Evolutionary conservation across 1,139 yeast species (phyloP).

Genomic region (Lodderomyces elongisporus): DNA sequence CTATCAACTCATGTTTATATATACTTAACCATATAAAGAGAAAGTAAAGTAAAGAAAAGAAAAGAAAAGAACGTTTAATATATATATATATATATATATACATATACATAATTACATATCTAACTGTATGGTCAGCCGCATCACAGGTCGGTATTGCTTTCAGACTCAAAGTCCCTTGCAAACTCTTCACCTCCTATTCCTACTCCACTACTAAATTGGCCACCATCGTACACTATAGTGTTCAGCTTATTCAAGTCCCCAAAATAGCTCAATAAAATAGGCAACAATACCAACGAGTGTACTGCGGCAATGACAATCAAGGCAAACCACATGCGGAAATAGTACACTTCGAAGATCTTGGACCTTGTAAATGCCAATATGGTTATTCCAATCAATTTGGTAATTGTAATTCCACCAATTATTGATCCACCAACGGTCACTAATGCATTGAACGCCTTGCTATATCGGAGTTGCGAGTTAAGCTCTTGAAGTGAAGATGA

Average conservation of each 20-base stretch:
- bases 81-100: too few species aligned
- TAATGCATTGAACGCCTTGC: conserved; percentile 52
- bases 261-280: conserved; percentile 59
- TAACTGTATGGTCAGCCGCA: too few species aligned
- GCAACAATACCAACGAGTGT: conserved; percentile 75
- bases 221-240: conserved; percentile 5
- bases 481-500: conserved; percentile 5
- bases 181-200: conserved; percentile 1
- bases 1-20: too few species aligned
- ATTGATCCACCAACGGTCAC: conserved; percentile 81
- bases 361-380: conserved; percentile 85
- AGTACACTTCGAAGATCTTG: conserved; percentile 83
- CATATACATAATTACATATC: too few species aligned
- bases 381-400: conserved; percentile 81
- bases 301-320: conserved; percentile 70
- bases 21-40: too few species aligned
- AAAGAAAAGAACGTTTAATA: too few species aligned
- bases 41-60: not conserved
- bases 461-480: conserved; percentile 8
- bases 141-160: not conserved
- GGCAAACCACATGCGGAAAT: conserved; percentile 94
- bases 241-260: conserved; percentile 43
- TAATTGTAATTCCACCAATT: conserved; percentile 81
- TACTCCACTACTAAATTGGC: conserved; percentile 4
- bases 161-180: not conserved